These are phyloP conservation scores for Plectranthus barbatus DNA, from an alignment of 257 asterid species.

Conservation along the genomic window DNA sequence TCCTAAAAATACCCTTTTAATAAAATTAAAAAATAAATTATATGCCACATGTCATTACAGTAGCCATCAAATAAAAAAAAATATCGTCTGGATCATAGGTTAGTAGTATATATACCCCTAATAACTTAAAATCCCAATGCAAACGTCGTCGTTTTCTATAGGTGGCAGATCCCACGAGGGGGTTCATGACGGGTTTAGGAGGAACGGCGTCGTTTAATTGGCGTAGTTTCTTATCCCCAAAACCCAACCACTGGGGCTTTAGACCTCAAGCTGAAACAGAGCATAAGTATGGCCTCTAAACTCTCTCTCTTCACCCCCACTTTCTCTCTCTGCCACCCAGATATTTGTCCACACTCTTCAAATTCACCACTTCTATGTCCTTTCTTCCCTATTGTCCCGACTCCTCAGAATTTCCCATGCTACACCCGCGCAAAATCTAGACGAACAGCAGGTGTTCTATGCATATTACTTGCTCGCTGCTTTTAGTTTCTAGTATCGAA, in stretches of 20 bases:
- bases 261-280: neutral
- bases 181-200: slow-evolving; percentile 14
- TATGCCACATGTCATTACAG: no score
- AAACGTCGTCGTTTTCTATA: no score
- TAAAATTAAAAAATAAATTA: no score
- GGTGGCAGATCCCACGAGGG: neutral
- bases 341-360: slow-evolving; percentile 25
- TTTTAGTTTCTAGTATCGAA: neutral
- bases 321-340: slow-evolving; percentile 30
- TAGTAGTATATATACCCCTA: no score
- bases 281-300: slow-evolving; percentile 19
- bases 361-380: slow-evolving; percentile 12
- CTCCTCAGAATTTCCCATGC: slow-evolving; percentile 14
- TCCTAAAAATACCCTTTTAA: no score
- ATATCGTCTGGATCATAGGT: no score
- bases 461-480: neutral
- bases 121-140: no score
- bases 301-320: slow-evolving; percentile 31
- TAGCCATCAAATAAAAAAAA: no score
- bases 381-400: neutral
- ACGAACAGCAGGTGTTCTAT: slow-evolving; percentile 14
- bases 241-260: neutral
- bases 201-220: slow-evolving; percentile 12
- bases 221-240: neutral
- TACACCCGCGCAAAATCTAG: slow-evolving; percentile 20